Base-by-base conservation (phyloP, 768 basidiomycete species). In the Suillus cothurnatus region DNA sequence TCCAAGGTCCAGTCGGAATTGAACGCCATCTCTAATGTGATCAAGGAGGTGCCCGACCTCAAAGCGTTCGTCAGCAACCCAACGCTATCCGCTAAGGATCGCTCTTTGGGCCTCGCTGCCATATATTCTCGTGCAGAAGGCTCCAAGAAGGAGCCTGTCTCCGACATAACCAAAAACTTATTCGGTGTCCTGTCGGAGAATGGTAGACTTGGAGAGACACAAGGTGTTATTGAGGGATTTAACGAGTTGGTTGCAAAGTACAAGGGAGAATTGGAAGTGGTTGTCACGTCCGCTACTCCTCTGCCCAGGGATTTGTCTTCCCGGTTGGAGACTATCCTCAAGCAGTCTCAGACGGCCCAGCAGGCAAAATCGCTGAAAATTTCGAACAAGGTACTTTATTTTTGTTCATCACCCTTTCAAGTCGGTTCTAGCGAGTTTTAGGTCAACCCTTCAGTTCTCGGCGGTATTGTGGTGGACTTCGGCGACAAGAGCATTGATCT, bases 401-500 rank as follows among this genome's bases (percentile, higher is more conserved):
- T 19, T 4, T n/a, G 57, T 49, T 53, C 34, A 45, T 50, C 23
- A 4, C 31, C 11, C 59, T 19, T 34, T 21, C 15, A 50, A 19
- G 39, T 39, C 49, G 61, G n/a, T 2, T 49, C 68, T 62, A 70
- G 60, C 61, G 38, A 65, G 62, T 52, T 67, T 36, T 66, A 97
- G 95, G 92, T 98, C 73, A 95, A 98, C 83, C 89, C 95, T 52
- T 81, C 87, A n/a, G 82, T 98, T 64, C 80, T 99, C 67, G 97
- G 97, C 64, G 97, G 97, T 60, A 78, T 99, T 65, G 85, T 98
- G 66, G 90, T 99, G 58, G 97, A 99, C 81, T 95, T 99, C 74
- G 97, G 95, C 68, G 97, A 98, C 84, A 97, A 97, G 84, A 95
- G 94, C 61, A 92, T 99, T 72, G 97, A 99, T 81, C 86, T 99